Evolutionary conservation across 768 basidiomycete genomes (phyloP), one percentile per base, ranked within the genome.

Genomic region (Termitomyces sp.): DNA sequence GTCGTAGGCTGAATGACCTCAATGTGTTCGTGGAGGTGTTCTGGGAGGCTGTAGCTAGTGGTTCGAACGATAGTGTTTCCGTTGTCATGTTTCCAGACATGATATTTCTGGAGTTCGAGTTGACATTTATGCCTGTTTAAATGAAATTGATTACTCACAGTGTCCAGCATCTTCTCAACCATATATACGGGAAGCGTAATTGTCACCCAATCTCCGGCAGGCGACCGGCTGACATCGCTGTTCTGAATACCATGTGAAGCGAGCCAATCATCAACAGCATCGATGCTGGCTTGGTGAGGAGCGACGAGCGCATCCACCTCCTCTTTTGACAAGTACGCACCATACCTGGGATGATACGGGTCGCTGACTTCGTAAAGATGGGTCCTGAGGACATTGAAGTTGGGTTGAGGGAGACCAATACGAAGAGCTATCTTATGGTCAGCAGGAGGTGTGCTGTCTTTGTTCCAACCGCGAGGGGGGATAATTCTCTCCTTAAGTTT

Each of bases 1-100:
- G 86, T 90, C 2, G 88, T 89, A 0, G 88, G 88, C 57, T 88
- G 86, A 33, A 90, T 74, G 33, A 88, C 69, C 41, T 88, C 86
- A 56, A 89, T 66, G 63, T 88, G 86, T 8, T 72, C 70, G 62
- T 85, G 77, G 34, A 89, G 67, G 56, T 78, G 59, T 46, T 74
- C 73, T 0, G 88, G 88, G 28, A 90, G 78, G 63, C 82, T 84
- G 72, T 88, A 90, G 60, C 74, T 75, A 4, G 81, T 84, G 18
- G 88, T 86, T 53, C 88, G 81, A 56, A 88, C 73, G 41, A 87
- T 67, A 10, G 73, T 68, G 36, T 83, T 81, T 2, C 81, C 86
- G 22, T 72, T 70, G 12, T 68, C 65, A 64, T 89, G 82, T 51
- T 77, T 73, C 78, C 83, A 90, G 45, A 85, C 66, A 58, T 84